Percentiles rank a stretch among this genome's conserved stretches.
These are phyloP conservation scores for Colletotrichum eleusines DNA, from an alignment of 2,329 filamentous ascomycete genomes.

Conservation along the genomic window DNA sequence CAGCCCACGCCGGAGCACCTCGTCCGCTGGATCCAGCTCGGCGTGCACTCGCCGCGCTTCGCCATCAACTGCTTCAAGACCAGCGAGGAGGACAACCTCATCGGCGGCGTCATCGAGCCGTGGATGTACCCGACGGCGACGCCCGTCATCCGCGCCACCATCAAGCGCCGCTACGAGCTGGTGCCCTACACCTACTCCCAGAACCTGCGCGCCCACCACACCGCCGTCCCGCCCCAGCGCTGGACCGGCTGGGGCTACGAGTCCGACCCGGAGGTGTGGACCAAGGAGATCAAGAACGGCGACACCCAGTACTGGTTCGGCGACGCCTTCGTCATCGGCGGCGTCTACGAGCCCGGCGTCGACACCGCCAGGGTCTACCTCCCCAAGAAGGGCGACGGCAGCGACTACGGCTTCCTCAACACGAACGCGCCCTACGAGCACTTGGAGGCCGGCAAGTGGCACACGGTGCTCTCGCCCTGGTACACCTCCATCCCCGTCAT, in stretches of 20 bases:
- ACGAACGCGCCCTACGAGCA: slow-evolving; percentile 71
- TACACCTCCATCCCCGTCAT: slow-evolving; percentile 56
- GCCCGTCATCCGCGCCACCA: slow-evolving; percentile 71
- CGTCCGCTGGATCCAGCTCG: slow-evolving; percentile 79
- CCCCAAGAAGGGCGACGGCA: slow-evolving; percentile 62
- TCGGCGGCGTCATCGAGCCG: slow-evolving; percentile 81
- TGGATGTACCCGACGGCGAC: slow-evolving; percentile 82
- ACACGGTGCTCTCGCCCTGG: slow-evolving; percentile 56
- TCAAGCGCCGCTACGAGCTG: slow-evolving; percentile 78
- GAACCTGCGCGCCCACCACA: slow-evolving; percentile 70
- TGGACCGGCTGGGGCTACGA: slow-evolving; percentile 84
- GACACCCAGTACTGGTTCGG: slow-evolving; percentile 82
- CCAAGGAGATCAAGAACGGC: slow-evolving; percentile 67
- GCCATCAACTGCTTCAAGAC: slow-evolving; percentile 87
- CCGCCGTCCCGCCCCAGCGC: slow-evolving; percentile 73
- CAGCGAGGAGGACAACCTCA: slow-evolving; percentile 70
- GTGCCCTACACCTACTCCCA: slow-evolving; percentile 79
- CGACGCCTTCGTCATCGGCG: slow-evolving; percentile 73
- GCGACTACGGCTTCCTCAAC: slow-evolving; percentile 71
- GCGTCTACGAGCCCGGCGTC: slow-evolving; percentile 73
- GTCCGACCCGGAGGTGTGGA: slow-evolving; percentile 75
- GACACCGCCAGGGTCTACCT: slow-evolving; percentile 71
- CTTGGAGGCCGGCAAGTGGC: slow-evolving; percentile 59
- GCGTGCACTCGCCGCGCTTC: slow-evolving; percentile 76
- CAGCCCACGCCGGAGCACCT: slow-evolving; percentile 78